Base-by-base conservation (phyloP, 2,329 filamentous ascomycete species). In the Exophiala xenobiotica region DNA sequence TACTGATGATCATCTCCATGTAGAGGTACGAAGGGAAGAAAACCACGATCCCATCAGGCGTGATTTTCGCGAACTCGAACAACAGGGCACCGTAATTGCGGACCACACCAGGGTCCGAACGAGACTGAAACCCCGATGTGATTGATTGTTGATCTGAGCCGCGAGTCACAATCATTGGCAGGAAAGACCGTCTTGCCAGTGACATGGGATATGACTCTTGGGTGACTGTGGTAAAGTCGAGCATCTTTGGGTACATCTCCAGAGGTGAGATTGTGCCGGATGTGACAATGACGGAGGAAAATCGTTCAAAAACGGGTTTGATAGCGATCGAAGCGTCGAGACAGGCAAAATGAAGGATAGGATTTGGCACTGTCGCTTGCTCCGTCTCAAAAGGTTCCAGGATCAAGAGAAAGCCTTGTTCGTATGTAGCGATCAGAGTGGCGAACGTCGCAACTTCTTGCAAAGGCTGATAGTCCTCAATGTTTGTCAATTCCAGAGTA, bases 241-340 rank as follows among this genome's bases (percentile, higher is more conserved):
- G 83, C 91, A 99, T 99, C 66, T 96, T 96, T 0, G 93, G 95
- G 65, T 99, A 99, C 87, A 99, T 99, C 67, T 99, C 95, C 3
- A 99, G 74, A 0, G 93, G 93, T 1, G 93, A 97, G 55, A 99
- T 90, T 1, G 93, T 99, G 57, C 93, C 93, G 0, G 93, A 97
- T 0, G 93, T 99, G 67, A 99, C 97, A 65, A 99, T 95, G 59
- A 99, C 93, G 1, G 93, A 97, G 69, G 89, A 91, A 69, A 99
- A 99, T 45, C 93, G 86, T 53, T 99, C 92, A 65, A 99, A 96
- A 4, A 99, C 92, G 0, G 93, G 93, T 57, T 93, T 95, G 65
- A 99, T 99, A 35, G 95, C 93, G 60, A 99, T 99, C 0, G 95
- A 93, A 3, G 93, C 93, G 69, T 99, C 93, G 18, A 99, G 78